Base-by-base conservation (phyloP, 1,284 basidiomycete genomes). In the Rhodotorula sp. region DNA sequence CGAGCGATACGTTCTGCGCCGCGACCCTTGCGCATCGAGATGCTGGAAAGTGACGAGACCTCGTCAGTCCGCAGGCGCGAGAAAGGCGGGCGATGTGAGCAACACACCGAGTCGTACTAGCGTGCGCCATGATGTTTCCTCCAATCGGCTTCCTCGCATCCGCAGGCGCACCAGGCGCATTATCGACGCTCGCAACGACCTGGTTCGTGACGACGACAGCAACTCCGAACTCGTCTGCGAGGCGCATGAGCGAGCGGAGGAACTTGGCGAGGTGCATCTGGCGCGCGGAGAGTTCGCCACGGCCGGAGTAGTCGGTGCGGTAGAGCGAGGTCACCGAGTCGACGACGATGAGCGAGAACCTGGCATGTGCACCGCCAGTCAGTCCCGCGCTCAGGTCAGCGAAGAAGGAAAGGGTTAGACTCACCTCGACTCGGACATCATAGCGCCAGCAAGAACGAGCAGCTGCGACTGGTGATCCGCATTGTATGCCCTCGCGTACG, bases 231-330 rank as follows among this genome's bases (percentile, higher is more conserved):
- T 99, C 96, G 78, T 99, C 95, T 7, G 95, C 96, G 55, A 99
- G 82, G 54, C 96, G 86, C 82, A 96, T 91, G 54, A 99, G 83
- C 2, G 89, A 94, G 64, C 96, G 87, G 61, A 99, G 81, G 84
- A 98, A 99, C 80, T 94, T 97, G 54, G 94, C 96, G n/a, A 99
- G 85, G 80, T 99, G 96, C 71, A 89, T 93, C 80, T 99, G 96
- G 63, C 96, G 86, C 15, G 94, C 93, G 2, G 93, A 93, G 22
- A 99, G 84, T 79, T 99, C 96, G 37, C 94, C 96, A 77, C 96
- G 88, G 61, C 96, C 96, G 68, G 87, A 91, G 79, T 94, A 99
- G 80, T 99, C 96, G 24, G 94, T 95, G 68, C 96, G 88, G 79
- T 98, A 99, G 6, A 99, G 84, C 2, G 92, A 92, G 7, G 94